A percentile compares a stretch with the other conserved stretches of the same genome.
Evolutionary conservation across 345 rosid species (phyloP).

Genomic region (Acer negundo): DNA sequence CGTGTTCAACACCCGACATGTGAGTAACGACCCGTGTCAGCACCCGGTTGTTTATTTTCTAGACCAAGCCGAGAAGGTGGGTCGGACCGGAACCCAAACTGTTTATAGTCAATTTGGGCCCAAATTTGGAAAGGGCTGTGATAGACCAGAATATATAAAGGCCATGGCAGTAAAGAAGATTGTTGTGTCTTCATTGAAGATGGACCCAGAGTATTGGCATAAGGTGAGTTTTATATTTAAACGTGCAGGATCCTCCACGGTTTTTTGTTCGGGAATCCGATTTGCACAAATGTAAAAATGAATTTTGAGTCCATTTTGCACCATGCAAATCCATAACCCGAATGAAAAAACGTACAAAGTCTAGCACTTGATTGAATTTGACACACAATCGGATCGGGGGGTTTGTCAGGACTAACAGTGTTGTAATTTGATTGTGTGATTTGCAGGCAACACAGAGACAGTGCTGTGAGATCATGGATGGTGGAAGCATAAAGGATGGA

Average conservation of each 20-base stretch:
- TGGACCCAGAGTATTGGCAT: slow-evolving; percentile 65
- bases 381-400: too few relatives aligned
- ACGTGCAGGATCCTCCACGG: too few relatives aligned
- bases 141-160: slow-evolving; percentile 25
- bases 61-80: slow-evolving; percentile 45
- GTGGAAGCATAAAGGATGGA: slow-evolving; percentile 32
- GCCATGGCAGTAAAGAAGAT: slow-evolving; percentile 48
- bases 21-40: slow-evolving; percentile 48
- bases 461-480: slow-evolving; percentile 58
- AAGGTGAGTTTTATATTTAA: slow-evolving; percentile 30
- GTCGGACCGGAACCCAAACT: slow-evolving; percentile 51
- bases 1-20: slow-evolving; percentile 62
- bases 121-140: slow-evolving; percentile 39
- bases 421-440: slow-evolving; percentile 10
- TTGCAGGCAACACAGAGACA: slow-evolving; percentile 57
- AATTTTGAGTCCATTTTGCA: too few relatives aligned
- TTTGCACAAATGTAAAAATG: too few relatives aligned
- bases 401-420: not conserved
- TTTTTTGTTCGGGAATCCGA: too few relatives aligned
- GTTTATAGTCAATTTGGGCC: slow-evolving; percentile 35
- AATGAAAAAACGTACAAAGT: too few relatives aligned
- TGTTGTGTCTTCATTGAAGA: slow-evolving; percentile 51
- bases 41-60: slow-evolving; percentile 60
- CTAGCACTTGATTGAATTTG: too few relatives aligned
- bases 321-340: too few relatives aligned